These are phyloP conservation scores for Ilyonectria sp. DNA, from an alignment of 2,329 filamentous ascomycete species.

Conservation along the genomic window DNA sequence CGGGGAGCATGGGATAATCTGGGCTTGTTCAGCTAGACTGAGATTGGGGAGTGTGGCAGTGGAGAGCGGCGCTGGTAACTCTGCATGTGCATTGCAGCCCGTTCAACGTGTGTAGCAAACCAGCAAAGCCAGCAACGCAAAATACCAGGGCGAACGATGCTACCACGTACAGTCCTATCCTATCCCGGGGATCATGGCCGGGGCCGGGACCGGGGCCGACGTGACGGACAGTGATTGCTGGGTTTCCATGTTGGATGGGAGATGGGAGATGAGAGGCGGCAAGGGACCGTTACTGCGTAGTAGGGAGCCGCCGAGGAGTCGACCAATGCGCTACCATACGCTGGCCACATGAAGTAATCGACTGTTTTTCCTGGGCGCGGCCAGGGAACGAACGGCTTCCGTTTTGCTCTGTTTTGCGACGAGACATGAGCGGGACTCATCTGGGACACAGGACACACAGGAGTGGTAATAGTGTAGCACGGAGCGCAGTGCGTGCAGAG, in stretches of 20 bases:
- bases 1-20: not conserved
- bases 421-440: not conserved
- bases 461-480: no score
- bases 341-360: conserved; percentile 24
- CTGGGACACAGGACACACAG: not conserved
- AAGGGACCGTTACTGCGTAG: not conserved
- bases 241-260: conserved; percentile 5
- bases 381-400: not conserved
- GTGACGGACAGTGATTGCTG: not conserved
- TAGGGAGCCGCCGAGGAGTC: not conserved
- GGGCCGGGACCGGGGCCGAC: conserved; percentile 1
- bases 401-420: conserved; percentile 17
- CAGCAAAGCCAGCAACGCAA: no score
- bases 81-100: no score
- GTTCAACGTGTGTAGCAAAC: no score
- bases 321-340: conserved; percentile 22
- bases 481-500: not conserved
- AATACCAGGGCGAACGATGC: no score
- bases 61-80: no score
- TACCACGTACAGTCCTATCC: not conserved
- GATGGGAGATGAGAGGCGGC: conserved; percentile 8
- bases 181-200: not conserved
- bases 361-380: not conserved
- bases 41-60: no score
- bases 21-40: no score